Conservation (phyloP, 495 filamentous ascomycete genomes). For the Tuber brumale region DNA sequence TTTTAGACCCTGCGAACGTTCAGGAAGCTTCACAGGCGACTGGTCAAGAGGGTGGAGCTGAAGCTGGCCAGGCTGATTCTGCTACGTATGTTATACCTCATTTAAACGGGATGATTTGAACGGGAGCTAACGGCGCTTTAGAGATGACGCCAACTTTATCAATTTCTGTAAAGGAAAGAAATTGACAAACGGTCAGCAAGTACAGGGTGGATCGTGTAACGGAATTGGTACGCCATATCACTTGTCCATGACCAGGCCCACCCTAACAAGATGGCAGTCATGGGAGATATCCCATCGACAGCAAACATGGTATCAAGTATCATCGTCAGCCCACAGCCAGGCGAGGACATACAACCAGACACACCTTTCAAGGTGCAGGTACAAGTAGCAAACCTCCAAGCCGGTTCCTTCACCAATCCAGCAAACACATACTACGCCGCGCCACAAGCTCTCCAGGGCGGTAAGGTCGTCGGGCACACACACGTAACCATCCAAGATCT, state of each 20-base stretch:
- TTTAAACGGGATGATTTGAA: not conserved
- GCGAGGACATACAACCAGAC: conserved; percentile 47
- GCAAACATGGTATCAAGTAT: conserved; percentile 62
- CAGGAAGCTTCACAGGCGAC: conserved; percentile 33
- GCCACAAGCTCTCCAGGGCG: conserved; percentile 56
- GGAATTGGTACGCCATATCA: conserved; percentile 46
- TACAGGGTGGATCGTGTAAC: conserved; percentile 63
- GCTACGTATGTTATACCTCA: conserved; percentile 13
- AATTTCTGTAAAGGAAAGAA: conserved; percentile 62
- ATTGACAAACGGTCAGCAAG: conserved; percentile 63
- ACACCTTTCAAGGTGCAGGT: conserved; percentile 55
- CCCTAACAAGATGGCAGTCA: conserved; percentile 43
- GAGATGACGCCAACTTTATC: conserved; percentile 57
- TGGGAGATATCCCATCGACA: conserved; percentile 64
- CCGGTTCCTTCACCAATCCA: conserved; percentile 44
- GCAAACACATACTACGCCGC: conserved; percentile 58
- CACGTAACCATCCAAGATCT: conserved; percentile 65
- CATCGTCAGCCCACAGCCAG: conserved; percentile 52
- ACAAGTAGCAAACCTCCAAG: conserved; percentile 54
- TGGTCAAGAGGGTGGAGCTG: conserved; percentile 30
- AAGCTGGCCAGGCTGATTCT: conserved; percentile 31
- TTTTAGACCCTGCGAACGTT: conserved; percentile 35
- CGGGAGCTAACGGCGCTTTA: not conserved
- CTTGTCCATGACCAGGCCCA: not conserved
- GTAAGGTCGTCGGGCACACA: conserved; percentile 60